Evolutionary conservation across 495 filamentous ascomycete species (phyloP).

Genomic region (Aspergillus saccharolyticus): DNA sequence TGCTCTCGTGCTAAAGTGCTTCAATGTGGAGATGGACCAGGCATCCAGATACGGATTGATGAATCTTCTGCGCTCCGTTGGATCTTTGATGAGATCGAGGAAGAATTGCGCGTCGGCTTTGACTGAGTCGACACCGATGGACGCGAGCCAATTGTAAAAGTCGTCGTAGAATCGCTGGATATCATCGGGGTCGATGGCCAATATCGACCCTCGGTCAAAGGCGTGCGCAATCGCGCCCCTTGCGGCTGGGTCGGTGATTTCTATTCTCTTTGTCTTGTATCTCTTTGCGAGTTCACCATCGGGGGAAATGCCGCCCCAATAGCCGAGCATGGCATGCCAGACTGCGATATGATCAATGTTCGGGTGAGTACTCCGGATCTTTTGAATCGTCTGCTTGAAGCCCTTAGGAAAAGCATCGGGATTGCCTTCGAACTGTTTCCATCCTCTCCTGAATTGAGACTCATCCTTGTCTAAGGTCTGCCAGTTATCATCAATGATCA

Average conservation of each 20-base stretch:
- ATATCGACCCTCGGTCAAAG: conserved; percentile 23
- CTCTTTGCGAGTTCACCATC: conserved; percentile 63
- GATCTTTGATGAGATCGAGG: conserved; percentile 66
- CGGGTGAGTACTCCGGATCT: conserved; percentile 64
- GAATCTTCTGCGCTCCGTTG: conserved; percentile 61
- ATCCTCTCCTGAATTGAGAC: conserved; percentile 48
- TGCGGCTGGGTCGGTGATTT: conserved; percentile 48
- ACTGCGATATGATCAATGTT: conserved; percentile 82
- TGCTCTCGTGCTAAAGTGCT: conserved; percentile 67
- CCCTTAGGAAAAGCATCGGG: conserved; percentile 73
- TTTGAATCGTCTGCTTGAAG: conserved; percentile 58
- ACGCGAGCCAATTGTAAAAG: conserved; percentile 77
- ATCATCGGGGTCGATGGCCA: conserved; percentile 70
- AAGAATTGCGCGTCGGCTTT: conserved; percentile 91
- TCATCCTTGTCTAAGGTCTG: conserved; percentile 64
- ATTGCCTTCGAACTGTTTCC: conserved; percentile 79
- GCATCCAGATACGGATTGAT: conserved; percentile 76
- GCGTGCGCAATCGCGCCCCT: conserved; percentile 51
- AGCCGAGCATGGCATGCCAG: conserved; percentile 94
- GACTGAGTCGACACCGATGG: conserved; percentile 69
- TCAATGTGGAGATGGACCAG: conserved; percentile 72
- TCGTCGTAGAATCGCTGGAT: conserved; percentile 76
- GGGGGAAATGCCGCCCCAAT: conserved; percentile 86
- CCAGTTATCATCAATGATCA: conserved; percentile 98
- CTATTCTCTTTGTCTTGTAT: conserved; percentile 72